Conservation (phyloP, 2,329 filamentous ascomycete genomes). For the Monosporascus sp. region DNA sequence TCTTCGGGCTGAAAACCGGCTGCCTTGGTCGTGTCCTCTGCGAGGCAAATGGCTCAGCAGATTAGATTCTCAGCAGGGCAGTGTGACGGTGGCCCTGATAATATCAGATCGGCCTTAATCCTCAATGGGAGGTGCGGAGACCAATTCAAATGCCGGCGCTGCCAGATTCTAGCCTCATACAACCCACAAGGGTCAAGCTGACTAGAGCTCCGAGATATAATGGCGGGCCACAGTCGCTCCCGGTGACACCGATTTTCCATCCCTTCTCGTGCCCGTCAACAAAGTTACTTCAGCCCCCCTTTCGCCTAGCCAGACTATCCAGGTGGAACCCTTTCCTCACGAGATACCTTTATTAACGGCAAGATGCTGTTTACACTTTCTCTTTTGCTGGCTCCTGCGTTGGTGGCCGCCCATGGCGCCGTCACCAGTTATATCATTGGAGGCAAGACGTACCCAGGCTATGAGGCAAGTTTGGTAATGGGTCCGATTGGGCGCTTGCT, state of each 20-base stretch:
- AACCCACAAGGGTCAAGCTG: background rate
- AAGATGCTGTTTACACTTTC: constrained; percentile 21
- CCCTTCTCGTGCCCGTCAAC: constrained; percentile 10
- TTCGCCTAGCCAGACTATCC: constrained; percentile 10
- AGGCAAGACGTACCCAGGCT: constrained; percentile 37
- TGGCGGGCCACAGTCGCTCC: constrained; percentile 2
- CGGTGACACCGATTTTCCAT: background rate
- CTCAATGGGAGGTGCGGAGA: background rate
- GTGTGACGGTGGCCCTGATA: background rate
- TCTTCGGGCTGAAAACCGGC: background rate
- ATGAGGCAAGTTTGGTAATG: constrained; percentile 10
- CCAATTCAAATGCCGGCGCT: background rate
- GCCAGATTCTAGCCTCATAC: background rate
- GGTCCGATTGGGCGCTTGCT: background rate
- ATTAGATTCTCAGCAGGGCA: background rate
- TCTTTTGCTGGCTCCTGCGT: constrained; percentile 20
- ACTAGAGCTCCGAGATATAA: constrained; percentile 6
- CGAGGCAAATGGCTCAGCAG: background rate
- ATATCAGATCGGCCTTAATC: background rate
- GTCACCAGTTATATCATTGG: constrained; percentile 44
- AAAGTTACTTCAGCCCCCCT: constrained; percentile 12
- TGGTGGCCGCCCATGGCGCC: constrained; percentile 29
- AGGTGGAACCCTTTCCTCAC: background rate
- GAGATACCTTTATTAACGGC: constrained; percentile 1
- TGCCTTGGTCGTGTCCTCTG: background rate